phyloP scores from a whole-genome alignment of 257 asterid species.

The Lycium barbarum region DNA sequence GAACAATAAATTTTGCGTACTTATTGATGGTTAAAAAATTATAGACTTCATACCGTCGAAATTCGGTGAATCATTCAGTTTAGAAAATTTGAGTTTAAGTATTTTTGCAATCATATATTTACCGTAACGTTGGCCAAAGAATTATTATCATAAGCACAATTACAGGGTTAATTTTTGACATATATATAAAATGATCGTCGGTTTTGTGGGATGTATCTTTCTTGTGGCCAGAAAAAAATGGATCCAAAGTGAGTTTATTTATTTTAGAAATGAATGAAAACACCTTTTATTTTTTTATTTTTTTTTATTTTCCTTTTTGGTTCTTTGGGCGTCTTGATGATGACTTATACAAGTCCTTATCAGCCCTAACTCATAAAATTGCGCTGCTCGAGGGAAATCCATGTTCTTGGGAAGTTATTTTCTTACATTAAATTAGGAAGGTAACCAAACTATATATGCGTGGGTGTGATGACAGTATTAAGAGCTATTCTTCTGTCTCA shows the following conservation, averaged over 20 bases:
- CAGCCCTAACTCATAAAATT: not conserved
- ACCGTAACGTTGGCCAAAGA: too few relatives aligned
- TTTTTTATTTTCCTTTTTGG: not conserved
- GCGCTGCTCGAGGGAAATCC: not conserved
- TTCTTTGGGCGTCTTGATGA: not conserved
- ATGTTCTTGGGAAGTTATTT: not conserved
- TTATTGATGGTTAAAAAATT: too few relatives aligned
- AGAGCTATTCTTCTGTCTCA: not conserved
- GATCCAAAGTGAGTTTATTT: too few relatives aligned
- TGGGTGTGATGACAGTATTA: not conserved
- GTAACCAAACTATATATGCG: not conserved
- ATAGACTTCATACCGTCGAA: too few relatives aligned
- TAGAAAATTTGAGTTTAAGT: too few relatives aligned
- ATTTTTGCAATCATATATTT: too few relatives aligned
- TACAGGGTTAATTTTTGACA: too few relatives aligned
- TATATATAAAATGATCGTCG: too few relatives aligned
- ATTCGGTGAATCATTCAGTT: too few relatives aligned
- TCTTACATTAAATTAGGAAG: not conserved
- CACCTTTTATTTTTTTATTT: not conserved
- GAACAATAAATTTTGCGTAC: too few relatives aligned
- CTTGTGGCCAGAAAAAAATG: not conserved
- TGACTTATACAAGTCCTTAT: not conserved
- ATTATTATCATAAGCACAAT: too few relatives aligned
- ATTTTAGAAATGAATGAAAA: not conserved
- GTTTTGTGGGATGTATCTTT: too few relatives aligned